Base-by-base conservation (phyloP, 192 early-diverging fungal species). In the Neocallimastix lanati region DNA sequence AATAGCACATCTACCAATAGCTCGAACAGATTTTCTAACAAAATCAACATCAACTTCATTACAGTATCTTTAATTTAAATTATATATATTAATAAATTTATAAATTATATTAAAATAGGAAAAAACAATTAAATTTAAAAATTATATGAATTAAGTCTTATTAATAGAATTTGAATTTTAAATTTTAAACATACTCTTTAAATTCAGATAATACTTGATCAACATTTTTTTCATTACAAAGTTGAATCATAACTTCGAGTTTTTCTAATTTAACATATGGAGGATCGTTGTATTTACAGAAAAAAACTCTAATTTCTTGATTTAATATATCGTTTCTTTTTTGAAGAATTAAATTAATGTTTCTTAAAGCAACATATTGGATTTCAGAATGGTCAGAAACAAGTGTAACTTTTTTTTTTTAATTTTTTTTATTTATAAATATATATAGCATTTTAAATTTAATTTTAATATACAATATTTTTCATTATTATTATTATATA, bases 201-300 rank as follows among this genome's bases (percentile, higher is more conserved):
- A 99, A 86, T 86, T 99, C 97, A 7, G 91, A 89, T 58, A 99
- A 84, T 28, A 99, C 94, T 76, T 94, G 88, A 78, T 93, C 92
- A 12, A 94, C 93, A 82, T 96, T 98, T 28, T 84, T 83, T 30
- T 92, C 89, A 79, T 88, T 92, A 7, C 92, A 92, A 36, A 99
- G 86, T 80, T 93, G 88, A 82, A 96, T 91, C 82, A 99, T 94
- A 77, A 97, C 93, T 81, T 97, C 96, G 15, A 99, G 91, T 85
- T 99, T 99, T 50, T 94, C 93, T 82, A 98, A 86, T 82, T 99
- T 99, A 79, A 99, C 96, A 84, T 97, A 98, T 81, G 96, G 95
- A n/a, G n/a, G n/a, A n/a, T n/a, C n/a, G n/a, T n/a, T n/a, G n/a
- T n/a, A n/a, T n/a, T n/a, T n/a, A n/a, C 96, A 98, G 83, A 98